Base-by-base conservation (phyloP, 2,329 filamentous ascomycete species). In the Metarhizium sp. region DNA sequence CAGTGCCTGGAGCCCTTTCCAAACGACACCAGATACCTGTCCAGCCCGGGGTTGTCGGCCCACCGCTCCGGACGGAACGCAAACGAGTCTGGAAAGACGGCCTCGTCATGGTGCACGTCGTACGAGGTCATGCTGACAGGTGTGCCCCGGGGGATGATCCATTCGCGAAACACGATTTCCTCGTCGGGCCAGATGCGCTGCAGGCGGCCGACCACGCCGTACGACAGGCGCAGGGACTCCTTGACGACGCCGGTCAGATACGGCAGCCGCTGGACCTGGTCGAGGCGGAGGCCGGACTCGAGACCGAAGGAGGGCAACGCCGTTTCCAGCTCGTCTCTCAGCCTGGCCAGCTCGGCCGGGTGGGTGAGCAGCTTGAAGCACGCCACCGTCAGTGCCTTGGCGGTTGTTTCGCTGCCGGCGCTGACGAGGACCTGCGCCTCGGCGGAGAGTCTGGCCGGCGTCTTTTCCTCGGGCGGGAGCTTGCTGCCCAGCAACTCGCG, bases 21-120 rank as follows among this genome's bases (percentile, higher is more conserved):
- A 14, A 38, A 38, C 10, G 10, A 11, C 10, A 14, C 14, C 10
- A 38, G 36, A 38, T 38, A 38, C 10, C 14, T 38, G 36, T 38
- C 36, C 0, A 14, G 36, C 36, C 42, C 42, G 6, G 13, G 13
- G 1, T 14, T 3, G 16, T 20, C 42, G 13, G 54, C 30, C 55
- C 55, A 57, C 16, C 55, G 47, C 18, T 57, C 55, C 2, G 55
- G 55, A 5, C 16, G 30, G 38, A 40, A 57, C 5, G n/a, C 20
- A n/a, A 38, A 51, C 2, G 55, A 51, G n/a, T 54, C 51, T 11
- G 55, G 55, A 25, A 54, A 57, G 14, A 54, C 47, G 6, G 53
- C 47, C 16, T 46, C 36, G 32, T 57, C 36, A 2, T 25, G 45
- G 48, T 57, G 55, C 29, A 52, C 42, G 11, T 36, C 16, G 30